phyloP scores from a whole-genome alignment of 805 yeast species.

The Myxozyma neglecta region DNA sequence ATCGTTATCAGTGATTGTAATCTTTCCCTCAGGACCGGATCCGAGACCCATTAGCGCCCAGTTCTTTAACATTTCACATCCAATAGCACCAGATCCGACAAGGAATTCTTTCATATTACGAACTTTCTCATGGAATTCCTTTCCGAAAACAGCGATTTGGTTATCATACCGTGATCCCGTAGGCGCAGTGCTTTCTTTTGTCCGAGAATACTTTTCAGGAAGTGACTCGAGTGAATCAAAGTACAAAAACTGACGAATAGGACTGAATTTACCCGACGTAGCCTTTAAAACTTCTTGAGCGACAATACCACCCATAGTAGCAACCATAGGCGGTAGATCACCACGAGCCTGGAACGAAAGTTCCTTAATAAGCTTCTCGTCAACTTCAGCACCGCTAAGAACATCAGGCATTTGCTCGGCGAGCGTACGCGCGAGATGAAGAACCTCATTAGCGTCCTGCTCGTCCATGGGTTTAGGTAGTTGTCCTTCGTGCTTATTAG shows the following conservation, averaged over 20 bases:
- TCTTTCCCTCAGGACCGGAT: constrained; percentile 83
- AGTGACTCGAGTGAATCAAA: constrained; percentile 92
- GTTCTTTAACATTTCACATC: constrained; percentile 96
- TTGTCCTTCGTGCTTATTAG: constrained; percentile 56
- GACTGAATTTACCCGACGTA: constrained; percentile 92
- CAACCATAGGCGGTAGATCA: constrained; percentile 85
- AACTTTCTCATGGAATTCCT: constrained; percentile 67
- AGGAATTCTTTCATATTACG: constrained; percentile 80
- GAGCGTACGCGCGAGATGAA: constrained; percentile 60
- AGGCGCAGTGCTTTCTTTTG: constrained; percentile 71
- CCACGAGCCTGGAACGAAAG: constrained; percentile 85
- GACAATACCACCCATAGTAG: constrained; percentile 87
- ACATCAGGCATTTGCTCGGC: constrained; percentile 58
- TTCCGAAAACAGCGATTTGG: constrained; percentile 94
- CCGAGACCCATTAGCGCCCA: constrained; percentile 98
- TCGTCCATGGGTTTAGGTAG: constrained; percentile 77
- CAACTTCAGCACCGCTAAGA: constrained; percentile 55
- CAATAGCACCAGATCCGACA: constrained; percentile 99
- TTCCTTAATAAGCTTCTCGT: constrained; percentile 66
- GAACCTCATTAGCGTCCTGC: constrained; percentile 69
- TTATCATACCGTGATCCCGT: constrained; percentile 81
- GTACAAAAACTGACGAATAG: constrained; percentile 86
- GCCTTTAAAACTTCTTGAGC: constrained; percentile 98
- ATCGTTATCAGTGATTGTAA: constrained; percentile 87
- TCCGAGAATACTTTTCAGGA: constrained; percentile 58